These are phyloP conservation scores for Aspergillus ochraceus DNA, from an alignment of 2,329 filamentous ascomycete species.

Conservation along the genomic window DNA sequence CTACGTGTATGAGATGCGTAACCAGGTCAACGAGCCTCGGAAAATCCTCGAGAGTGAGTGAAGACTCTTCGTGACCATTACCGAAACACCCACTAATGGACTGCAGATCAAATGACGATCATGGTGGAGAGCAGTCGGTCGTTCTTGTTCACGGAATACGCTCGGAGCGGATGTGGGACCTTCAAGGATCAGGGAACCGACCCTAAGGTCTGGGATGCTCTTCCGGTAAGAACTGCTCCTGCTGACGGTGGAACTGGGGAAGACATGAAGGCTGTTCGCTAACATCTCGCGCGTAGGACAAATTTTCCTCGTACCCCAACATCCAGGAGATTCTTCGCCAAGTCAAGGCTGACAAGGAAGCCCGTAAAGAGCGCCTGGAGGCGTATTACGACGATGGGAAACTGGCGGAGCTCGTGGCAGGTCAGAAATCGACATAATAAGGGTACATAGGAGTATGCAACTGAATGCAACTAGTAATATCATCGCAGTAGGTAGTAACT, in stretches of 20 bases:
- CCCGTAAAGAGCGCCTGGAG: slow-evolving; percentile 19
- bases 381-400: slow-evolving; percentile 24
- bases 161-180: slow-evolving; percentile 24
- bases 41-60: slow-evolving; percentile 42
- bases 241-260: neutral
- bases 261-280: neutral
- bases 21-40: slow-evolving; percentile 45
- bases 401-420: slow-evolving; percentile 12
- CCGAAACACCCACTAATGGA: neutral
- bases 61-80: neutral
- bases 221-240: slow-evolving; percentile 20
- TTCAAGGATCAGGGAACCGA: slow-evolving; percentile 30
- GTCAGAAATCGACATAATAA: neutral
- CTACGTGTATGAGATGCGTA: slow-evolving; percentile 47
- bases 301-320: slow-evolving; percentile 29
- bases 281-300: slow-evolving; percentile 18
- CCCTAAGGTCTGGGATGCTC: slow-evolving; percentile 27
- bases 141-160: slow-evolving; percentile 31
- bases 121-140: slow-evolving; percentile 31
- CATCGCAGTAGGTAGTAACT: too few relatives aligned
- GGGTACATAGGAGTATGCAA: too few relatives aligned
- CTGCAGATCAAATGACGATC: slow-evolving; percentile 31
- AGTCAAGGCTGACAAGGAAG: slow-evolving; percentile 26
- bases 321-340: slow-evolving; percentile 27
- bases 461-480: too few relatives aligned